Conservation (phyloP, 495 filamentous ascomycete species). For the Talaromyces adpressus region DNA sequence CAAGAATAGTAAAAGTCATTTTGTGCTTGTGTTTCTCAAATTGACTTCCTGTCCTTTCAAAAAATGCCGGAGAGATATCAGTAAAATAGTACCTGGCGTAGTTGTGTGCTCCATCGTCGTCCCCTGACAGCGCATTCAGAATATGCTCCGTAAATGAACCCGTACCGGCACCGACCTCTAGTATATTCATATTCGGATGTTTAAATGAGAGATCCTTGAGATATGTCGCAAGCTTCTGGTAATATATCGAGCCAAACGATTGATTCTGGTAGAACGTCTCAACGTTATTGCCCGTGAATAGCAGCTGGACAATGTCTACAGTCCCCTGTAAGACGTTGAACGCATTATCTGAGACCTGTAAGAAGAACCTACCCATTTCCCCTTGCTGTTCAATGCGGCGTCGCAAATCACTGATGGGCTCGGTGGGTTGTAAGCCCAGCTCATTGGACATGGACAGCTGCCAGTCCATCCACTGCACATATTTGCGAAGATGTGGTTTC, state of each 20-base stretch:
- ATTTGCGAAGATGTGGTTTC: not conserved
- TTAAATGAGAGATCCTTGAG: not conserved
- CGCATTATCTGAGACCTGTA: not conserved
- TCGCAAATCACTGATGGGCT: not conserved
- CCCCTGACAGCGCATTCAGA: not conserved
- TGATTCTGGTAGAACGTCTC: not conserved
- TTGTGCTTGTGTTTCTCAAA: not conserved
- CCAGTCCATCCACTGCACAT: not conserved
- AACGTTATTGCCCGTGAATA: not conserved
- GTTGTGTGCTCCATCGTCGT: not conserved
- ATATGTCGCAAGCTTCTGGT: not conserved
- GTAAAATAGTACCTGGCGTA: not conserved
- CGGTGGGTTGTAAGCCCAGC: not conserved
- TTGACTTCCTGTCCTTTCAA: not conserved
- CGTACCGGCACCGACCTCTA: not conserved
- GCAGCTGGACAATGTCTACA: not conserved
- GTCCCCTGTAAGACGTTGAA: not conserved
- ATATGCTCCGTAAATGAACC: not conserved
- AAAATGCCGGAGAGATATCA: not conserved
- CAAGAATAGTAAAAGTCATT: not conserved
- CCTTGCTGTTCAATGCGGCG: not conserved
- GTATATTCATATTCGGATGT: not conserved
- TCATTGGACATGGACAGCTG: not conserved
- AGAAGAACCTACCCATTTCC: not conserved
- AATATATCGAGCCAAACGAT: not conserved